Conservation (phyloP, 805 yeast genomes). For the Nakazawaea siamensis region DNA sequence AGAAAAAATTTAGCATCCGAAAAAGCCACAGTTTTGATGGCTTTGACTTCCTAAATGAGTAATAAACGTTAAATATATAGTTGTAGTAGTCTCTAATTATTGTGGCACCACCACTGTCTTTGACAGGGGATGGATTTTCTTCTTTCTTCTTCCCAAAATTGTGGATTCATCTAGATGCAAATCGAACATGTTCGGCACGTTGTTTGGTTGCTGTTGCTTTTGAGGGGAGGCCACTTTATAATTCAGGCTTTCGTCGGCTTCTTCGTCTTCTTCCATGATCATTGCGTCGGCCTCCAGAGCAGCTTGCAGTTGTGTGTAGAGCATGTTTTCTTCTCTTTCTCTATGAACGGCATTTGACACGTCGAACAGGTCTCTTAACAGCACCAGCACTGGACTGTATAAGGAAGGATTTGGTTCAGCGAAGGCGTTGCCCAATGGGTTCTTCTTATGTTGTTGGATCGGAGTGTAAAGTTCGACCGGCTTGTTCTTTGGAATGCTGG, state of each 20-base stretch:
- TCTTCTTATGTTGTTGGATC: slow-evolving; percentile 5
- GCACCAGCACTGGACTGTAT: slow-evolving; percentile 52
- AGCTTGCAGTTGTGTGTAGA: slow-evolving; percentile 13
- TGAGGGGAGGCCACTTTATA: slow-evolving; percentile 6
- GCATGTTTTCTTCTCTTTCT: slow-evolving; percentile 43
- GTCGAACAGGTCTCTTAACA: slow-evolving; percentile 52
- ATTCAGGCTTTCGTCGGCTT: slow-evolving; percentile 18
- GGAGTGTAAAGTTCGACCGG: slow-evolving; percentile 13
- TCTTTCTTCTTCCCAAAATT: slow-evolving; percentile 37
- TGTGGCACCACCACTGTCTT: background rate
- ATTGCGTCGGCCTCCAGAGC: background rate
- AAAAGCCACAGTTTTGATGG: no score
- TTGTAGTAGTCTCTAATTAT: no score
- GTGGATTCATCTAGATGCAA: slow-evolving; percentile 45
- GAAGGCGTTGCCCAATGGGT: background rate
- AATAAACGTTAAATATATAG: no score
- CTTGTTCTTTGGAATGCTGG: slow-evolving; percentile 10
- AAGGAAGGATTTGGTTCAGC: slow-evolving; percentile 17
- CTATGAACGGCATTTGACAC: slow-evolving; percentile 54
- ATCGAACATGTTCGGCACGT: slow-evolving; percentile 25
- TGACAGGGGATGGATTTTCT: no score
- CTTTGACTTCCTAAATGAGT: no score
- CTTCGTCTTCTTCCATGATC: slow-evolving; percentile 31
- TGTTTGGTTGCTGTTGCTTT: background rate
- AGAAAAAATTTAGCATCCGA: no score